Evolutionary conservation across 106 monocot genomes (phyloP), one percentile per base, ranked within the genome.

Genomic region (Xerophyta viscosa): DNA sequence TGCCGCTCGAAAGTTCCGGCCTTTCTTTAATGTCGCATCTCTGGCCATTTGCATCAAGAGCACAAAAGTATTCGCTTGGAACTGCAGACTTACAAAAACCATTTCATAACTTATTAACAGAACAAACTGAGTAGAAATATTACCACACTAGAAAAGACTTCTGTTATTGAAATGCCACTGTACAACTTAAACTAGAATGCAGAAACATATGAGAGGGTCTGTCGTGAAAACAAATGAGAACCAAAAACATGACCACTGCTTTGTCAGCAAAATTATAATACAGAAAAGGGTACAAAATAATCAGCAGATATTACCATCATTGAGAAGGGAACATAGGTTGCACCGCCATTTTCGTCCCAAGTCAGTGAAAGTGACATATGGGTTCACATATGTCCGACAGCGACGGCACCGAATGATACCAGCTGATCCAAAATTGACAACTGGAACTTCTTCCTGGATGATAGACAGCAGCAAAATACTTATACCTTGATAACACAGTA

Each of bases 271-370:
- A 8, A 39, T 7, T 7, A 39, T 19, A 3, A 46, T 50, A 50
- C 12, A 6, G 20, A 20, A 20, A 24, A 48, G 22, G 2, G 20
- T 6, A 50, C 15, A 25, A 24, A 30, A 53, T 8, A 53, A 53
- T 29, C 28, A 29, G 14, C 17, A 11, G 15, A 25, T 26, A 50
- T 22, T 80, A 98, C 98, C 98, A 71, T 98, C 98, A 83, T 98
- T 98, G 31, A 90, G 82, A 52, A 98, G 60, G 52, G 82, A 53
- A 71, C 98, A 98, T 48, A 90, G 79, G 53, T 90, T 98, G 77
- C 98, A 98, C 20, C 98, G 85, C 98, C 98, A 98, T 57, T 98
- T 98, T 54, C 89, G 76, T 55, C 98, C 98, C 24, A 70, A 68
- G 74, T 98, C 98, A 2, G 89, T 80, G 57, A 98, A 98, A 41